Evolutionary conservation across 2,329 filamentous ascomycete species (phyloP), one percentile per base, ranked within the genome.

Genomic region (Calonectria henricotiae): DNA sequence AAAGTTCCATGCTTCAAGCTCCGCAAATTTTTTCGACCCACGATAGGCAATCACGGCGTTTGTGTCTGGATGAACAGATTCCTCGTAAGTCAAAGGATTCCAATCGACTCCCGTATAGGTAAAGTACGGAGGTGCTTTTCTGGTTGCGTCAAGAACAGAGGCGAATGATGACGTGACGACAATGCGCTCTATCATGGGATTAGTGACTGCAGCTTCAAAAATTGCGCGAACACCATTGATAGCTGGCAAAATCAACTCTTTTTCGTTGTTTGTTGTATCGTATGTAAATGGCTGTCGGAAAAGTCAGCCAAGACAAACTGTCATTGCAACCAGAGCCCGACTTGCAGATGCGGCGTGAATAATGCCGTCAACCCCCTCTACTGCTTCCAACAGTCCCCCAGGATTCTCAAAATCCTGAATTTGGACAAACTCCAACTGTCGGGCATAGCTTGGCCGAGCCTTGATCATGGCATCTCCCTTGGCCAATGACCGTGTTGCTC

Each of bases 91-190:
- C 23, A 89, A 82, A 0, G 88, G 88, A 73, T 89, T 89, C 89
- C 89, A 91, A 74, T 90, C 87, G 1, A 81, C 78, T 65, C 86
- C 88, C 0, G 84, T 86, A 77, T 90, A 90, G 2, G 81, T 84
- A 73, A 89, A 87, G 39, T 83, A 85, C 0, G 87, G 85, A 71
- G 85, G 83, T 30, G 80, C 83, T 27, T 85, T 85, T 65, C 86
- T 85, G 49, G 74, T 76, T 1, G 81, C 73, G 73, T 92, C 85
- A 60, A 92, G 76, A 20, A 93, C 91, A 0, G 90, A 85, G n/a
- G 91, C 91, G 75, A 93, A 93, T 2, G 90, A 92, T 3, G 90
- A 92, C 0, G 91, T 93, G 72, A 93, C 87, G 51, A 91, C 82
- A 41, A 85, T 49, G 6, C 81, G 79, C 13, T 71, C 76, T 37